Conservation (phyloP, 2,329 filamentous ascomycete species). For the Boeremia exigua region DNA sequence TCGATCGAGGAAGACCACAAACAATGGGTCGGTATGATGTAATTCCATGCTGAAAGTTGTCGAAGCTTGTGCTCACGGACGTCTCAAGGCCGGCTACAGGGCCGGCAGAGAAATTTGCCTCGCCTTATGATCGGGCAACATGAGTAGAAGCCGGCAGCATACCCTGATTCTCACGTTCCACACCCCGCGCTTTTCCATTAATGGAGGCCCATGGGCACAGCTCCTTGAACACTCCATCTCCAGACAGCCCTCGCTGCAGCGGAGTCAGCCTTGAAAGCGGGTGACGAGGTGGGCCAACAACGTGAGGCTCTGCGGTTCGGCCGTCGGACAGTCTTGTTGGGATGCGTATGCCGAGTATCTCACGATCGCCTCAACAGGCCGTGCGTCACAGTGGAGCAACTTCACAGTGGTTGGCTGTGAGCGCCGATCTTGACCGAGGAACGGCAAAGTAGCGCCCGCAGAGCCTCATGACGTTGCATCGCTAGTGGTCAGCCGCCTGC, state of each 20-base stretch:
- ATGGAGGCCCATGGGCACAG: constrained; percentile 20
- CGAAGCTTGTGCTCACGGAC: constrained; percentile 16
- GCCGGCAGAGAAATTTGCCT: constrained; percentile 14
- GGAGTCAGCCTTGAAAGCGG: constrained; percentile 17
- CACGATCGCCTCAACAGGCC: constrained; percentile 3
- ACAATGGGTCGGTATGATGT: constrained; percentile 31
- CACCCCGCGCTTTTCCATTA: constrained; percentile 17
- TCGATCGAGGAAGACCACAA: constrained; percentile 26
- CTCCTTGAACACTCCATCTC: constrained; percentile 5
- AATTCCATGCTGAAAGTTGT: constrained; percentile 22
- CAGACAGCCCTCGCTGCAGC: constrained; percentile 7
- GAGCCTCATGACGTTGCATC: constrained; percentile 30
- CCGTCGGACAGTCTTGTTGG: constrained; percentile 12
- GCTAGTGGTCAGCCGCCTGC: constrained; percentile 27
- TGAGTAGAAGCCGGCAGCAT: constrained; percentile 18
- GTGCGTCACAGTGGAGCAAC: background rate
- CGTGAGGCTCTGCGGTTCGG: constrained; percentile 10
- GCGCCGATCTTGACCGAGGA: constrained; percentile 34
- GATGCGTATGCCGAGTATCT: constrained; percentile 2
- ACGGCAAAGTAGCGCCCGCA: constrained; percentile 12
- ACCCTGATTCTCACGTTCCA: constrained; percentile 14
- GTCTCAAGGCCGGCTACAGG: constrained; percentile 6
- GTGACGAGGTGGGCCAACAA: constrained; percentile 1
- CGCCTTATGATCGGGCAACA: constrained; percentile 21
- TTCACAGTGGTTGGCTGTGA: constrained; percentile 12